phyloP scores from a whole-genome alignment of 192 early-diverging fungal species.

The Irineochytrium annulatum region DNA sequence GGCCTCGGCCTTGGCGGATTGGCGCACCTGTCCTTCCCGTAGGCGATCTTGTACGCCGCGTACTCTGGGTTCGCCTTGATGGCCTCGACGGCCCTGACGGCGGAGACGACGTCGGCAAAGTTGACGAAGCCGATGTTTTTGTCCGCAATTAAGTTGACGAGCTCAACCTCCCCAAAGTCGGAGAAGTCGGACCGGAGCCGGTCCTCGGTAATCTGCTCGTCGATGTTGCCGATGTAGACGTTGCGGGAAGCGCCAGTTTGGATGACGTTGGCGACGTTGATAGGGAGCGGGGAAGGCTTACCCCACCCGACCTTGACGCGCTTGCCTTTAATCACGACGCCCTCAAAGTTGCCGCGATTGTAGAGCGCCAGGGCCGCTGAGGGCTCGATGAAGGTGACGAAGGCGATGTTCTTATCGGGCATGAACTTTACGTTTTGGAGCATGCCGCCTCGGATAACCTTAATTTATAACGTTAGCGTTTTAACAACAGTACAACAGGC shows the following conservation, averaged over 20 bases:
- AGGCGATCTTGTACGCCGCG: conserved; percentile 56
- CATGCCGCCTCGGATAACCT: conserved; percentile 78
- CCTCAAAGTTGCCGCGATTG: conserved; percentile 52
- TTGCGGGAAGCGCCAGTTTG: conserved; percentile 71
- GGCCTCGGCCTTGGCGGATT: conserved; percentile 57
- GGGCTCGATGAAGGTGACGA: conserved; percentile 81
- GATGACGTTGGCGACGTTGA: conserved; percentile 51
- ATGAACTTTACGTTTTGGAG: conserved; percentile 71
- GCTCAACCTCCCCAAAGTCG: conserved; percentile 83
- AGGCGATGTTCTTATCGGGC: conserved; percentile 75
- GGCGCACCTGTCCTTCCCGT: conserved; percentile 87
- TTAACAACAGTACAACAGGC: neutral
- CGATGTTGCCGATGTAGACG: conserved; percentile 72
- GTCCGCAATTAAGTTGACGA: conserved; percentile 76
- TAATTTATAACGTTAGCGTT: neutral
- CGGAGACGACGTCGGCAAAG: conserved; percentile 70
- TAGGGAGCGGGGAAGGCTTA: conserved; percentile 47
- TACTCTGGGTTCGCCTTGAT: conserved; percentile 56
- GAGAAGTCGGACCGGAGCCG: conserved; percentile 70
- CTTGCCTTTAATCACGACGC: conserved; percentile 67
- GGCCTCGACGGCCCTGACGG: conserved; percentile 74
- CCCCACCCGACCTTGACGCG: conserved; percentile 81
- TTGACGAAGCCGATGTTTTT: conserved; percentile 86
- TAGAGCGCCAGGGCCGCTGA: conserved; percentile 59
- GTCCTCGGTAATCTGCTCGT: conserved; percentile 61